Evolutionary conservation across 768 basidiomycete genomes (phyloP), one percentile per base, ranked within the genome.

Genomic region (Calvatia gigantea): DNA sequence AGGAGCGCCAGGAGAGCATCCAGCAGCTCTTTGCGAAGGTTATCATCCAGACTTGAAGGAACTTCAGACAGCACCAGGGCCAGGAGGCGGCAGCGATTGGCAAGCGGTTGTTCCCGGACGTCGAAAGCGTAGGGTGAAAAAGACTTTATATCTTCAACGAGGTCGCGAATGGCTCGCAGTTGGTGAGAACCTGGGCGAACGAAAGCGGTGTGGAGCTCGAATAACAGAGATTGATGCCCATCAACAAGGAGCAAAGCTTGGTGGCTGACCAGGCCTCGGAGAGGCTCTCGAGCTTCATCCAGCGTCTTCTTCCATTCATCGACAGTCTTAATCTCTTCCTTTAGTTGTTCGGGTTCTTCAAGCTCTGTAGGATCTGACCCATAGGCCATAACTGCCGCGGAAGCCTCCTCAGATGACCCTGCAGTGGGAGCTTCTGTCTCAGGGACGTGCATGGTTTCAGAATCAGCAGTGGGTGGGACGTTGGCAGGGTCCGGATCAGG

Each of bases 131-230:
- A 73, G 12, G 83, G 77, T 1, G 87, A 85, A 64, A 86, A 88
- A 28, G 73, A 70, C 57, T 83, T 84, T 65, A 96, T 80, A 64
- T 93, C 89, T 31, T 89, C 86, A 56, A 94, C 75, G 51, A 98
- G 79, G 53, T 83, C 78, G 39, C 80, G 79, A 46, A 95, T 77
- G 6, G 88, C 86, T 60, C 85, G 74, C 23, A 80, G 75, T 58
- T 86, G 84, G 62, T 86, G 80, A 39, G 76, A 80, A 51, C 75
- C 75, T 9, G 81, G 74, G 25, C 86, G 85, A 54, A 89, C 79
- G 69, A 97, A 94, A 19, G 91, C 89, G 23, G 79, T 79, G 60
- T 89, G 85, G 33, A 97, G 79, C 65, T 97, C 94, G 65, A 95
- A 97, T 38, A 97, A 84, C 52, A 98, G 81, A 6, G 88, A 86